A percentile compares a stretch with the other conserved stretches of the same genome.
Conservation (phyloP, 176 grass and related monocot species). For the Eremochloa ophiuroides region DNA sequence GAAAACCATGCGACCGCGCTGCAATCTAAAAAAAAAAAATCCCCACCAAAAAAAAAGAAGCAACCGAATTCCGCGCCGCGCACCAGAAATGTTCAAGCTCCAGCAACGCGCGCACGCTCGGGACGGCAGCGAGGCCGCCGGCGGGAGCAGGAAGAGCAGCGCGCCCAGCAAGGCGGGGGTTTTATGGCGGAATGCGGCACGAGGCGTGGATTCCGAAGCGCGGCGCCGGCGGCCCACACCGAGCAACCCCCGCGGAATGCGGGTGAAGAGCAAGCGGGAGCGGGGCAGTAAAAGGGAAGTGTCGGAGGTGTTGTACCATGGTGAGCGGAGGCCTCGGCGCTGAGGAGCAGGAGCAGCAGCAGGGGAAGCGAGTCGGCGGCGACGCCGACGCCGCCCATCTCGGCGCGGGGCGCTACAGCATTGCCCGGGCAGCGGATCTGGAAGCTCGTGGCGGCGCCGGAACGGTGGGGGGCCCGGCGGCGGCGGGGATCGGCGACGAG, state of each 20-base stretch:
- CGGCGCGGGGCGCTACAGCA: constrained; percentile 11
- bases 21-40: not conserved
- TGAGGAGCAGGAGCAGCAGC: not conserved
- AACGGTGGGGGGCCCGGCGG: not conserved
- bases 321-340: constrained; percentile 9
- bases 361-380: not conserved
- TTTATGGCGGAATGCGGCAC: not conserved
- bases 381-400: constrained; percentile 3
- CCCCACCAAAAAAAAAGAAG: not conserved
- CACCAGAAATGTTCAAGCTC: not conserved
- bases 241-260: not conserved
- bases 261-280: not conserved
- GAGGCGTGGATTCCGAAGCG: not conserved
- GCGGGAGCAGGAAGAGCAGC: not conserved
- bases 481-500: not conserved
- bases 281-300: not conserved
- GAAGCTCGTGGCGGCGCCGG: constrained; percentile 9
- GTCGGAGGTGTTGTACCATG: constrained; percentile 8
- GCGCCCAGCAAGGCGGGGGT: not conserved
- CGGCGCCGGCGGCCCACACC: not conserved
- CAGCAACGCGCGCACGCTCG: not conserved
- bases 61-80: constrained; percentile 5
- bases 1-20: constrained; percentile 1
- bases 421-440: constrained; percentile 40
- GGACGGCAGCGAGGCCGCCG: not conserved